phyloP scores from a whole-genome alignment of 2,329 filamentous ascomycete genomes.

The Penicillium expansum region DNA sequence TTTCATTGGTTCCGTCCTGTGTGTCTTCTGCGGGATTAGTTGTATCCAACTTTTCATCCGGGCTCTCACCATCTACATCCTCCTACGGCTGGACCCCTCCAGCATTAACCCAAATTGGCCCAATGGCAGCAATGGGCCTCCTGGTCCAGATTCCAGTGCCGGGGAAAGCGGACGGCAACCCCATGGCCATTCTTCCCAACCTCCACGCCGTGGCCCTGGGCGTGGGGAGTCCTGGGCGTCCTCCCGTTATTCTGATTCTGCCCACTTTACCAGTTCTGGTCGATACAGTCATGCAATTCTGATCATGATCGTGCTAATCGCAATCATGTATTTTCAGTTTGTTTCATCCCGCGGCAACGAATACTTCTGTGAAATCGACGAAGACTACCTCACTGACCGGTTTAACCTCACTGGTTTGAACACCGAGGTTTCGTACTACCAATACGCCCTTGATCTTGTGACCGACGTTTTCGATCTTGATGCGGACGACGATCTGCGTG shows the following conservation, averaged over 20 bases:
- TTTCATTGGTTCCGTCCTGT: accelerated
- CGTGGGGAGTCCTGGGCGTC: neutral
- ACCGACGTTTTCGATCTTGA: slow-evolving; percentile 98
- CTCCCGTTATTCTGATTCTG: neutral
- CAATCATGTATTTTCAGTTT: slow-evolving; percentile 60
- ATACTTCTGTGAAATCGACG: slow-evolving; percentile 99
- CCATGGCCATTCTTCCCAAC: accelerated
- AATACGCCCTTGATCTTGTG: slow-evolving; percentile 95
- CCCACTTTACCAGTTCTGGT: no score
- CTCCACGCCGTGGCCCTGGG: neutral
- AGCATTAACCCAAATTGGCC: no score
- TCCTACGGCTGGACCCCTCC: neutral
- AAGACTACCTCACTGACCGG: slow-evolving; percentile 95
- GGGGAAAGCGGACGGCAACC: neutral
- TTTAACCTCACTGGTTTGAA: slow-evolving; percentile 98
- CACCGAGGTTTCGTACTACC: slow-evolving; percentile 97
- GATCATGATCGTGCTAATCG: slow-evolving; percentile 3
- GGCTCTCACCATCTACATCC: neutral
- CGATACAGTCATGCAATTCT: neutral
- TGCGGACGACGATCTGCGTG: slow-evolving; percentile 96
- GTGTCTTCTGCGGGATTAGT: neutral
- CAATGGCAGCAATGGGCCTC: neutral
- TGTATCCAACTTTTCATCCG: neutral
- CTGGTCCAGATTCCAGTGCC: neutral
- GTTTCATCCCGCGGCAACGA: slow-evolving; percentile 97